Conservation (phyloP, 208 protist species). For the Leishmania major region DNA sequence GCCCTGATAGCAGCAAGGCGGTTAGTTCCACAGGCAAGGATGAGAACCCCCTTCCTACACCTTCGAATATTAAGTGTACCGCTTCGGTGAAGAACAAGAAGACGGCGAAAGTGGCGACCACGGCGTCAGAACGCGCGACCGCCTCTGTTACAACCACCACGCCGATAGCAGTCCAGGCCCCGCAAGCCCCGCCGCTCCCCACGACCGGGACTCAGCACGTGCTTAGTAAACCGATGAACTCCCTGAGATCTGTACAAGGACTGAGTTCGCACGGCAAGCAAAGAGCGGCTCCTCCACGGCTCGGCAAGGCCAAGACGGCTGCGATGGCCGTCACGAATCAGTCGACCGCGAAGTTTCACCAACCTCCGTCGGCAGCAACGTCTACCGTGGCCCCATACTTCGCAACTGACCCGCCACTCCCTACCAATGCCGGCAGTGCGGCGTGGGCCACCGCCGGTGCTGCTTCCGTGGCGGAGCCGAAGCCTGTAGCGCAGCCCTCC, state of each 20-base stretch:
- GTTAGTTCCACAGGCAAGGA: neutral
- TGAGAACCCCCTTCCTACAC: neutral
- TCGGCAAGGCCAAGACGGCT: neutral
- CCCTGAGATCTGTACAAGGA: neutral
- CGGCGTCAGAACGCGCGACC: neutral
- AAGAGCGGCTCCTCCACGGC: neutral
- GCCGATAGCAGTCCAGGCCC: neutral
- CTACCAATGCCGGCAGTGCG: too few relatives aligned
- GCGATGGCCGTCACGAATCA: neutral
- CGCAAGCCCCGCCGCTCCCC: neutral
- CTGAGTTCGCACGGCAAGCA: neutral
- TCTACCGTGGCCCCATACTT: neutral
- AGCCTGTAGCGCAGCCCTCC: neutral
- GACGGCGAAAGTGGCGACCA: neutral
- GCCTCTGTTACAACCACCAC: neutral
- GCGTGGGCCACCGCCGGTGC: neutral
- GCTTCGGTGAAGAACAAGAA: neutral
- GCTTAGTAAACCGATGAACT: neutral
- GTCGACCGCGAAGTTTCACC: neutral
- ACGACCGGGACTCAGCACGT: conserved; percentile 3
- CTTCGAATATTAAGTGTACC: neutral
- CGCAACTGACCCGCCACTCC: neutral
- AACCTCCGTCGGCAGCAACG: neutral
- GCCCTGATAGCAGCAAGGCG: neutral
- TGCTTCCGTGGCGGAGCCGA: neutral